Evolutionary conservation across 257 asterid genomes (phyloP), one percentile per base, ranked within the genome.

Genomic region (Przewalskia tangutica): DNA sequence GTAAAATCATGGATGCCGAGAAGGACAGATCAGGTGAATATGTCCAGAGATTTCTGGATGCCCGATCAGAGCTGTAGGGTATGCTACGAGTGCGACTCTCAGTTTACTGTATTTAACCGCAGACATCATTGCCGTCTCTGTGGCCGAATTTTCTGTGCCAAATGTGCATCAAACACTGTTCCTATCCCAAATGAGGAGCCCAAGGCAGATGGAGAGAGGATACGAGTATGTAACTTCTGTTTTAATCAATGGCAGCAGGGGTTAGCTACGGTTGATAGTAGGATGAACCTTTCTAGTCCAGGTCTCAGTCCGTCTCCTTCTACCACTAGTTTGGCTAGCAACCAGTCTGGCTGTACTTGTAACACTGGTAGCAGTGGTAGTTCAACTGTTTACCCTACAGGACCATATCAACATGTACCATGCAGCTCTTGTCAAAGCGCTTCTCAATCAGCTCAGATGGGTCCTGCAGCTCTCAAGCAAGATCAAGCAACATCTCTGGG

Each of bases 1-100:
- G 90, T 94, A 1, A 94, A 94, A 87, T 87, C 94, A 48, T 95
- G 99, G 99, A 71, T 91, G 81, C 92, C 92, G 67, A 85, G 95
- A 93, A 90, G 90, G 86, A 81, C 91, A 40, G 97, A 91, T 86
- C 97, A 95, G 62, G 89, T 91, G 81, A 89, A 89, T 81, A 90
- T 90, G 88, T 91, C 97, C 38, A 91, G 97, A 90, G 98, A 94
- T 86, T 95, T 95, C 85, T 95, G 99, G 99, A 95, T 95, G 98
- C 99, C 98, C 79, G 99, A 95, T 85, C 87, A 90, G 87, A 95
- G 97, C 82, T 95, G 99, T 90, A 89, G 91, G 90, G 98, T 95
- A 60, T 95, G 99, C 90, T 95, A 95, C 80, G 98, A 95, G 77
- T 95, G 99, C 84, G 99, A 95, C 88, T 82, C 95, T 2, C 93